These are phyloP conservation scores for Xylariaceae sp. DNA, from an alignment of 2,329 filamentous ascomycete species.

Conservation along the genomic window DNA sequence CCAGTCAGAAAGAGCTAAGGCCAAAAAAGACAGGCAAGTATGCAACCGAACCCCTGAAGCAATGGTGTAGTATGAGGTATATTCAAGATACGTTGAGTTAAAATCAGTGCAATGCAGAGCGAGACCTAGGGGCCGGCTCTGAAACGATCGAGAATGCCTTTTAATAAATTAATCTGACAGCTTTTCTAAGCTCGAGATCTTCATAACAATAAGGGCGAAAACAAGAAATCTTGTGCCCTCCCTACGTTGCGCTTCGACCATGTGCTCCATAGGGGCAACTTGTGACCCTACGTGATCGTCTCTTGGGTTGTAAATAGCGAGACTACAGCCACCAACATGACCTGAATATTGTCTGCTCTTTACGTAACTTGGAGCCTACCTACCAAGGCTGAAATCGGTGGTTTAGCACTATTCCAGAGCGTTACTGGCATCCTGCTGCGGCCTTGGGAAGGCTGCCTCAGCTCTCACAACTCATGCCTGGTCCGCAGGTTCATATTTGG, in stretches of 20 bases:
- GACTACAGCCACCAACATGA: conserved; percentile 18
- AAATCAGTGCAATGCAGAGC: conserved; percentile 2
- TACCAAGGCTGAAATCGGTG: neutral
- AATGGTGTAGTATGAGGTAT: neutral
- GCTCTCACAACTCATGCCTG: too few species aligned
- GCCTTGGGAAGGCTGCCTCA: neutral
- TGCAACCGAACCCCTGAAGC: too few species aligned
- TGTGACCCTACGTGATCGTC: conserved; percentile 26
- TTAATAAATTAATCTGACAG: conserved; percentile 16
- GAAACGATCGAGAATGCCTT: neutral
- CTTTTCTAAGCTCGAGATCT: neutral
- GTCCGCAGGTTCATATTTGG: neutral
- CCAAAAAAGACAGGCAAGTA: too few species aligned
- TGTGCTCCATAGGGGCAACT: conserved; percentile 23
- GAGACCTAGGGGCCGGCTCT: neutral
- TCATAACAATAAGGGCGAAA: neutral
- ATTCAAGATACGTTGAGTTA: neutral
- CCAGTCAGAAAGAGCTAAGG: too few species aligned
- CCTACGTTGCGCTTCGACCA: conserved; percentile 14
- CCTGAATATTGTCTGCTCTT: conserved; percentile 7
- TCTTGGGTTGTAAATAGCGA: conserved; percentile 20
- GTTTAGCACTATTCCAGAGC: conserved; percentile 1
- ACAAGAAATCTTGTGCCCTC: conserved; percentile 13
- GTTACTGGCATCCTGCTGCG: neutral
- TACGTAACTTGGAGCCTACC: conserved; percentile 16